A percentile compares a stretch with the other conserved stretches of the same genome.
Conservation (phyloP, 495 filamentous ascomycete genomes). For the Aspergillus nanangensis region DNA sequence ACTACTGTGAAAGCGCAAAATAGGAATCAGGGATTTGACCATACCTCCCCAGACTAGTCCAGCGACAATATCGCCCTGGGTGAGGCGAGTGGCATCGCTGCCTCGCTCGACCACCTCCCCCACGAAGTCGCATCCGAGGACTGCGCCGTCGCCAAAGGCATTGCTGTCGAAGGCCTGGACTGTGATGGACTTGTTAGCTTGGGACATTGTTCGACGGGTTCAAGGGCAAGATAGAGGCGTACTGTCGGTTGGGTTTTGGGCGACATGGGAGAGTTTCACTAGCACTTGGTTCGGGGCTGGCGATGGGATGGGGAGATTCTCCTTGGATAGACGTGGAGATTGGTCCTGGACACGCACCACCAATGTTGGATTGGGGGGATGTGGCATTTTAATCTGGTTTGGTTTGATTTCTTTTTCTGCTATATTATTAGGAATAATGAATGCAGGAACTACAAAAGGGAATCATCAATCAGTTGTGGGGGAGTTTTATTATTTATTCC, state of each 20-base stretch:
- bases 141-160: slow-evolving; percentile 25
- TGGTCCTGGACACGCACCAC: too few species aligned
- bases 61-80: slow-evolving; percentile 32
- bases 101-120: slow-evolving; percentile 50
- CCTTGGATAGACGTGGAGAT: too few species aligned
- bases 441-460: too few species aligned
- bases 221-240: too few species aligned
- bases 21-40: neutral
- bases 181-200: too few species aligned
- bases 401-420: too few species aligned
- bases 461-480: too few species aligned
- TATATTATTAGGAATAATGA: too few species aligned
- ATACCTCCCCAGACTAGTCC: slow-evolving; percentile 24
- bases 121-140: slow-evolving; percentile 50
- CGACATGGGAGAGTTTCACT: slow-evolving; percentile 24
- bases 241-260: slow-evolving; percentile 29
- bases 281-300: slow-evolving; percentile 15
- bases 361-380: too few species aligned
- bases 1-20: neutral
- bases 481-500: too few species aligned
- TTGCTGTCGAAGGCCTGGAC: slow-evolving; percentile 23
- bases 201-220: too few species aligned
- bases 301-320: slow-evolving; percentile 3
- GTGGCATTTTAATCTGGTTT: too few species aligned
- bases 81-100: slow-evolving; percentile 31